phyloP scores from a whole-genome alignment of 208 protist genomes.

The Zelonia costaricensis region DNA sequence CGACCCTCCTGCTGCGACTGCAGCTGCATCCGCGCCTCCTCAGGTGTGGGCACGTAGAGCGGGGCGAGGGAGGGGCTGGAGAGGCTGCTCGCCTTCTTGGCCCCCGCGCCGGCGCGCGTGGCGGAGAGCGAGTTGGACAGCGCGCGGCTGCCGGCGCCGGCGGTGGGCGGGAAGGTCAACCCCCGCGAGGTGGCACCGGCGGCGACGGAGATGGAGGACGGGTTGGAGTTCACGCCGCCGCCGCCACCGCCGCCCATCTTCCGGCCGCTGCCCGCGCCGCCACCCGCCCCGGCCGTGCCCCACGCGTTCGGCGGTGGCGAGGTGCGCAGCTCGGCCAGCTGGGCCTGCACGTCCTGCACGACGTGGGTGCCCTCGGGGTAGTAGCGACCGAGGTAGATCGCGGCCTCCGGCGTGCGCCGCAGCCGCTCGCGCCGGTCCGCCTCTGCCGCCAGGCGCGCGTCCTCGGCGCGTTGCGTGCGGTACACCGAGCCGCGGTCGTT shows the following conservation, averaged over 20 bases:
- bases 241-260: too few species aligned
- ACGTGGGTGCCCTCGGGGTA: constrained; percentile 19
- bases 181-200: too few species aligned
- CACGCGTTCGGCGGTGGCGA: background rate
- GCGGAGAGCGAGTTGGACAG: background rate
- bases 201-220: too few species aligned
- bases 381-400: constrained; percentile 23
- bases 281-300: background rate
- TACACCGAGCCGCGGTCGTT: constrained; percentile 15
- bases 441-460: constrained; percentile 7
- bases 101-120: background rate
- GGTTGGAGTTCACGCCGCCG: too few species aligned
- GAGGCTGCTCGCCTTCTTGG: background rate
- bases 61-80: background rate
- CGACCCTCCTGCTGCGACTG: constrained; percentile 31
- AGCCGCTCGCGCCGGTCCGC: constrained; percentile 20
- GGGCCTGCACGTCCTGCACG: constrained; percentile 2
- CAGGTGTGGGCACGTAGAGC: constrained; percentile 6
- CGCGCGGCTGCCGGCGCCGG: background rate
- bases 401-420: constrained; percentile 11
- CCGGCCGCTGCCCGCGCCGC: background rate
- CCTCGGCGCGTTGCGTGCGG: constrained; percentile 17
- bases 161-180: background rate
- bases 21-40: constrained; percentile 12
- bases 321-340: background rate